Conservation (phyloP, 176 grass and related monocot species). For the Carex myosuroides region DNA sequence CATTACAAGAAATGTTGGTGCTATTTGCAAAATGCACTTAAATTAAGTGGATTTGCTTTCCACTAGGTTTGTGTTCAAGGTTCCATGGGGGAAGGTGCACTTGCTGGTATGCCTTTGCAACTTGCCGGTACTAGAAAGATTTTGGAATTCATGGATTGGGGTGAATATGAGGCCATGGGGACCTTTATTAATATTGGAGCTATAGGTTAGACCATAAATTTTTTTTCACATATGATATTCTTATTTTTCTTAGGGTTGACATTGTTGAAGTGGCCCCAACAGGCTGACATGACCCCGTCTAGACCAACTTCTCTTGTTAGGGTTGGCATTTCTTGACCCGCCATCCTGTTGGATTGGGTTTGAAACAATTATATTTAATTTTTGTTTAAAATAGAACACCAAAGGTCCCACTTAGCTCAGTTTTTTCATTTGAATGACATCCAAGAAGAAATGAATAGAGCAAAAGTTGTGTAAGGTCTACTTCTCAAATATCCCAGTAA, state of each 20-base stretch:
- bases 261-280: not conserved
- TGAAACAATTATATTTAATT: not conserved
- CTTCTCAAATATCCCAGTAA: not conserved
- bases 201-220: constrained; percentile 49
- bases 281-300: not conserved
- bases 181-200: constrained; percentile 84
- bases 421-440: not conserved
- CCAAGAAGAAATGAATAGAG: not conserved
- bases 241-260: not conserved
- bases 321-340: not conserved
- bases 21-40: constrained; percentile 6
- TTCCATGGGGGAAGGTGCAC: constrained; percentile 92
- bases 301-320: not conserved
- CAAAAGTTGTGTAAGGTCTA: not conserved
- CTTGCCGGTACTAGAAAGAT: constrained; percentile 91
- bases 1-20: not conserved
- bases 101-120: constrained; percentile 92
- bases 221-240: not conserved
- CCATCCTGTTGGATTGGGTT: not conserved
- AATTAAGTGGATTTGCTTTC: not conserved
- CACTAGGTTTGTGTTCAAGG: constrained; percentile 96
- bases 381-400: not conserved
- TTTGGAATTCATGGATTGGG: constrained; percentile 98
- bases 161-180: constrained; percentile 66
- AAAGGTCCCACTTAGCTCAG: not conserved